Base-by-base conservation (phyloP, 306 rosid species). In the Medicago lupulina region DNA sequence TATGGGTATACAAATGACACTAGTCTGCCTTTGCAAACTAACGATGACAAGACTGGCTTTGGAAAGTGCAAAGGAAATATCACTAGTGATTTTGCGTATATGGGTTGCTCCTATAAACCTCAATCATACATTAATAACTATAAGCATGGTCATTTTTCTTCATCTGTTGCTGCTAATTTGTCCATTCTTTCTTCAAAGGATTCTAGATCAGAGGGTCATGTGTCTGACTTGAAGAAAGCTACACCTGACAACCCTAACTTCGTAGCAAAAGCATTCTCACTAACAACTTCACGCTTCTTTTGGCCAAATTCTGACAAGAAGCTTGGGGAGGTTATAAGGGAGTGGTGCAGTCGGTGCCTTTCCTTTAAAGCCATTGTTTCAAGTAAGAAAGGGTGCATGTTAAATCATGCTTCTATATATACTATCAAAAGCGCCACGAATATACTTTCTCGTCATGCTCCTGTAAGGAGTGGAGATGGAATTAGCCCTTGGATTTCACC, bases 321-420 rank as follows among this genome's bases (percentile, higher is more conserved):
- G 88, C 93, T 85, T 64, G 86, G 82, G 79, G 98, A 93, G 85
- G 91, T 91, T 73, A 97, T 97, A 25, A 93, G 98, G 73, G 98
- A 93, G 90, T 91, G 97, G 84, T 93, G 98, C 80, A 96, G 96
- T 76, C 91, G 97, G 98, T 93, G 98, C 83, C 87, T 89, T 75
- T 88, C 98, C 70, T 93, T 97, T 80, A 89, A 90, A 85, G 86
- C 93, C 51, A 8, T 78, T 39, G 87, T 81, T 74, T 67, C 93
- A 65, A 88, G 98, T 88, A 93, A 88, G 92, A 91, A 86, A 86
- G 97, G 93, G 50, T 93, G 98, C 82, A 88, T 91, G 97, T 76
- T 93, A 81, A 93, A 93, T 85, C 98, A 93, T 70, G 96, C 97
- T 73, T 86, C 88, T 76, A 55, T 93, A 78, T 77, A 83, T 87